A percentile compares a stretch with the other conserved stretches of the same genome.
Evolutionary conservation across 2,329 filamentous ascomycete species (phyloP).

Genomic region (Penicillium sp.): DNA sequence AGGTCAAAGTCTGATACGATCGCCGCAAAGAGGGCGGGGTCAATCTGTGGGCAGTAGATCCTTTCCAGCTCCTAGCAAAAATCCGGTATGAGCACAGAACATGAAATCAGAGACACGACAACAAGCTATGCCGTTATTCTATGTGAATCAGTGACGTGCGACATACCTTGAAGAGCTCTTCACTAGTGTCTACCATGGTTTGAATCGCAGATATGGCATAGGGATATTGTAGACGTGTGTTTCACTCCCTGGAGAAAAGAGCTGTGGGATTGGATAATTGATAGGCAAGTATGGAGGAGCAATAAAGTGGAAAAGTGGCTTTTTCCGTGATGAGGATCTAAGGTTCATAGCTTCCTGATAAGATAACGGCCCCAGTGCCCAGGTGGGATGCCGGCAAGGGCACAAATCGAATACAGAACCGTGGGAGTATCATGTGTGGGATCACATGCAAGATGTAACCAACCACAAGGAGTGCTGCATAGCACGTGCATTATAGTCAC

Average conservation of each 20-base stretch:
- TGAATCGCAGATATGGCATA: background rate
- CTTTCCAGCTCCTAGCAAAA: constrained; percentile 53
- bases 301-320: constrained; percentile 2
- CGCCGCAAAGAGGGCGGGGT: constrained; percentile 73
- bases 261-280: background rate
- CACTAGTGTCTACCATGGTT: background rate
- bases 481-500: background rate
- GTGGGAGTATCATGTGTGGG: accelerated
- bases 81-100: background rate
- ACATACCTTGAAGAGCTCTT: constrained; percentile 4
- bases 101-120: background rate
- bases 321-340: constrained; percentile 1
- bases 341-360: constrained; percentile 3
- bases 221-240: background rate
- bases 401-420: background rate
- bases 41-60: constrained; percentile 71
- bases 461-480: background rate
- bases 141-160: background rate
- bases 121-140: background rate
- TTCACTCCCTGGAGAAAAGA: background rate
- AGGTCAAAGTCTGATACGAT: constrained; percentile 74
- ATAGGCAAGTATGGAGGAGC: background rate
- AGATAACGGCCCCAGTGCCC: background rate
- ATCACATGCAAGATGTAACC: background rate
- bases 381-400: background rate